These are phyloP conservation scores for Populus hybrid DNA, from an alignment of 441 rosid genomes.

Conservation along the genomic window DNA sequence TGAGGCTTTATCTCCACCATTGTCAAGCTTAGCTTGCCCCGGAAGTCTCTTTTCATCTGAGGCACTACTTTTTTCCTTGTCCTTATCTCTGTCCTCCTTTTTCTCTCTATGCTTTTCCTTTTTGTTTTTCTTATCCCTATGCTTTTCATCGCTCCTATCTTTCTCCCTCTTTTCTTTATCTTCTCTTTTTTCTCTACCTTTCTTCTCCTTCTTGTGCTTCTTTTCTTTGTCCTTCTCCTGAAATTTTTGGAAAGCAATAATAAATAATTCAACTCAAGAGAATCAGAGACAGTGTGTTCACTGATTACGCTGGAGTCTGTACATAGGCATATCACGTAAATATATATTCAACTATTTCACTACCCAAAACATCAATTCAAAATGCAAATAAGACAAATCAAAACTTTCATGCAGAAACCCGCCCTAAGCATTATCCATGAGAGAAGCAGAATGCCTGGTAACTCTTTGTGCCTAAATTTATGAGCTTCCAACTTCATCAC, in stretches of 20 bases:
- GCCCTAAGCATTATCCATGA: neutral
- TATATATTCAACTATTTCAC: neutral
- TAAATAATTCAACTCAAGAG: neutral
- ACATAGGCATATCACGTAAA: neutral
- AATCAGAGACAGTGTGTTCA: neutral
- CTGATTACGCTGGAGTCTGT: neutral
- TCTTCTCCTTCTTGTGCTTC: slow-evolving; percentile 55
- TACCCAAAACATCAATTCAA: neutral
- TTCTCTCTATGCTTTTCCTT: slow-evolving; percentile 43
- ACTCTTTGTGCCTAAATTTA: neutral
- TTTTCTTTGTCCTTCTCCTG: slow-evolving; percentile 67
- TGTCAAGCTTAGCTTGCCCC: slow-evolving; percentile 21
- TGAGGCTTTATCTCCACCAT: slow-evolving; percentile 28
- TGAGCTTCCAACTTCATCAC: neutral
- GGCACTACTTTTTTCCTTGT: slow-evolving; percentile 33
- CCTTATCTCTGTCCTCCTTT: slow-evolving; percentile 28
- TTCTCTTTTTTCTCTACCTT: slow-evolving; percentile 48
- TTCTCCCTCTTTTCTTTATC: slow-evolving; percentile 51
- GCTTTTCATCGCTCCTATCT: slow-evolving; percentile 53
- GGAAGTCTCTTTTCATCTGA: slow-evolving; percentile 37
- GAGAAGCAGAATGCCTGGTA: neutral
- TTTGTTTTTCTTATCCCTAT: slow-evolving; percentile 45
- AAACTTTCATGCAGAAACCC: neutral
- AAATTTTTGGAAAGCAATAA: neutral
- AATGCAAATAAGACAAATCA: neutral